A percentile compares a stretch with the other conserved stretches of the same genome.
Evolutionary conservation across 768 basidiomycete genomes (phyloP).

Genomic region (Galerina sulciceps): DNA sequence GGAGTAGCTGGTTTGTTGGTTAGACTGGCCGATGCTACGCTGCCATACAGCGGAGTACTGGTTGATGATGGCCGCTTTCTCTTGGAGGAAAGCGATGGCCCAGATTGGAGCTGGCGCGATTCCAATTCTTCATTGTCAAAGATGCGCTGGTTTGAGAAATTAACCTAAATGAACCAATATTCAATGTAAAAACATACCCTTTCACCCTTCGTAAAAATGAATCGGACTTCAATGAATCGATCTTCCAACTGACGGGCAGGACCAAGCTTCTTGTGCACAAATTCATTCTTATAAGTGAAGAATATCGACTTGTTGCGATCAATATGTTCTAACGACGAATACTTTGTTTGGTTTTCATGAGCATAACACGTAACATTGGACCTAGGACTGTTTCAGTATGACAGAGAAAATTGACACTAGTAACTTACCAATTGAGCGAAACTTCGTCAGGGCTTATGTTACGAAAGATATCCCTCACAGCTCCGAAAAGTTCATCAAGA

Average conservation of each 20-base stretch:
- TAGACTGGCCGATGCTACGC: not conserved
- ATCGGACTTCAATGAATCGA: not conserved
- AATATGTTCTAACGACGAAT: not conserved
- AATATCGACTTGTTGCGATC: not conserved
- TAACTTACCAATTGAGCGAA: not conserved
- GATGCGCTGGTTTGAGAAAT: too few species aligned
- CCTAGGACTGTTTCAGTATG: not conserved
- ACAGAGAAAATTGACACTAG: not conserved
- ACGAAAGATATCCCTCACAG: not conserved
- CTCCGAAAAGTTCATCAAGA: not conserved
- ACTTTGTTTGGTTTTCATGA: not conserved
- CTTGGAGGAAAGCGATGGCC: not conserved
- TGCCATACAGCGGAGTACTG: too few species aligned
- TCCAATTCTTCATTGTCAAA: not conserved
- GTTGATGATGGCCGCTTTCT: not conserved
- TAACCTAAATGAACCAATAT: not conserved
- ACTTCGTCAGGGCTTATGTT: not conserved
- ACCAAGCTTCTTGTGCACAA: not conserved
- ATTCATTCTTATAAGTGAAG: constrained; percentile 1
- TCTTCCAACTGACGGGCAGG: not conserved
- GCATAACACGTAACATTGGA: not conserved
- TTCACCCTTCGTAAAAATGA: not conserved
- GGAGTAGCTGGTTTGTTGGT: not conserved
- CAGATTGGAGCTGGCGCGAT: not conserved
- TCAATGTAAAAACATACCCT: not conserved